Conservation (phyloP, 306 rosid species). For the Cajanus cajan region DNA sequence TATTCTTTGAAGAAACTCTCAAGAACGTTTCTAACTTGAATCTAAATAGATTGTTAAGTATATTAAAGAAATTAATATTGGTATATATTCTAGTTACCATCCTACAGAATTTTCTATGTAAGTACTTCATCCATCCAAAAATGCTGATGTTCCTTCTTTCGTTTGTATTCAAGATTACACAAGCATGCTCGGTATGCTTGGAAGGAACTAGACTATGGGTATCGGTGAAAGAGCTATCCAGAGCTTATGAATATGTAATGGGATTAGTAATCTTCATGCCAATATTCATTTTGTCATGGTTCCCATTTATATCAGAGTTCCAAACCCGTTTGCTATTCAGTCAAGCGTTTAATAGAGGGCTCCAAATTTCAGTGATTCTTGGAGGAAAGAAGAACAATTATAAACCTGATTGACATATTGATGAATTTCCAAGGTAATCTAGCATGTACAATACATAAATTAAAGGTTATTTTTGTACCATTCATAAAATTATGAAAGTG, state of each 20-base stretch:
- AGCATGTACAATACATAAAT: not conserved
- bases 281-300: slow-evolving; percentile 73
- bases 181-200: slow-evolving; percentile 56
- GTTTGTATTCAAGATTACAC: slow-evolving; percentile 60
- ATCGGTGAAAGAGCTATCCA: slow-evolving; percentile 72
- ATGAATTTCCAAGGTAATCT: slow-evolving; percentile 13
- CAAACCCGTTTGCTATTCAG: slow-evolving; percentile 90
- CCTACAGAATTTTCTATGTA: not conserved
- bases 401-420: slow-evolving; percentile 24
- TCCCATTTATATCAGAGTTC: slow-evolving; percentile 81
- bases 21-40: too few relatives aligned
- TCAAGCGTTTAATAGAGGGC: slow-evolving; percentile 94
- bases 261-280: slow-evolving; percentile 81
- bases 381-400: slow-evolving; percentile 57
- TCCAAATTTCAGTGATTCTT: slow-evolving; percentile 88
- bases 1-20: too few relatives aligned
- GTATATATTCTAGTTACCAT: too few relatives aligned
- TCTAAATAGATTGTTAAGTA: too few relatives aligned
- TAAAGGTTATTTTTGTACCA: too few relatives aligned
- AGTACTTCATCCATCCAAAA: not conserved
- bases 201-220: slow-evolving; percentile 66
- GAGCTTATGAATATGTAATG: slow-evolving; percentile 85
- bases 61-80: too few relatives aligned
- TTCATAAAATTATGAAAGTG: too few relatives aligned
- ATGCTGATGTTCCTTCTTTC: not conserved